A percentile compares a stretch with the other conserved stretches of the same genome.
Evolutionary conservation across 2,329 filamentous ascomycete species (phyloP).

Genomic region (Hypocreales sp.): DNA sequence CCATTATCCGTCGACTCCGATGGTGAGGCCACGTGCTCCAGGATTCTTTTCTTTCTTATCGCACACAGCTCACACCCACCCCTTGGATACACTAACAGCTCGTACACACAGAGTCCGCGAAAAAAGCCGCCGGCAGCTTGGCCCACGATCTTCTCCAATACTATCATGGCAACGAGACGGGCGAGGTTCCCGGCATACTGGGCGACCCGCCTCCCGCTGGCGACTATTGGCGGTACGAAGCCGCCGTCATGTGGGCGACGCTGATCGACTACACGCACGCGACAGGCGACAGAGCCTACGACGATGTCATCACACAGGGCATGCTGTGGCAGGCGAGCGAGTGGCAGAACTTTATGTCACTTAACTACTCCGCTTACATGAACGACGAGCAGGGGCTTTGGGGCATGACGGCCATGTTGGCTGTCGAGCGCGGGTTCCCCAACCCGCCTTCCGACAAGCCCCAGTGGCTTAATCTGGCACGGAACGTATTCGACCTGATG

Average conservation of each 20-base stretch:
- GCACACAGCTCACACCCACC: too few relatives aligned
- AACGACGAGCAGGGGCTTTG: slow-evolving; percentile 62
- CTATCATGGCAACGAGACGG: slow-evolving; percentile 34
- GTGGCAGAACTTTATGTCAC: slow-evolving; percentile 41
- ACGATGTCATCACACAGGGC: slow-evolving; percentile 38
- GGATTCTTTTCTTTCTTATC: too few relatives aligned
- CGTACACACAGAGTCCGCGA: slow-evolving; percentile 30
- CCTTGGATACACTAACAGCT: too few relatives aligned
- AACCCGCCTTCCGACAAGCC: slow-evolving; percentile 37
- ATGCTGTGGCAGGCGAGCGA: slow-evolving; percentile 44
- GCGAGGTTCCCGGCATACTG: slow-evolving; percentile 38
- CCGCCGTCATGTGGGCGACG: slow-evolving; percentile 51
- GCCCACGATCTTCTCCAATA: slow-evolving; percentile 34
- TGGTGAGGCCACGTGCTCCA: not conserved
- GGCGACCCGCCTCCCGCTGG: slow-evolving; percentile 33
- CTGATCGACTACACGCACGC: slow-evolving; percentile 56
- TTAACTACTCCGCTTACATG: slow-evolving; percentile 39
- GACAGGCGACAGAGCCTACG: slow-evolving; percentile 49
- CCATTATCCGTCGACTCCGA: slow-evolving; percentile 2
- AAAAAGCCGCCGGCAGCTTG: slow-evolving; percentile 27
- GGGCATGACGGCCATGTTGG: slow-evolving; percentile 52
- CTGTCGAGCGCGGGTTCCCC: slow-evolving; percentile 48
- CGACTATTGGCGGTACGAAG: slow-evolving; percentile 63
- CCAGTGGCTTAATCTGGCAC: slow-evolving; percentile 49
- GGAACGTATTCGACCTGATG: slow-evolving; percentile 53